These are phyloP conservation scores for Fusarium tjaetaba DNA, from an alignment of 2,329 filamentous ascomycete species.

Conservation along the genomic window DNA sequence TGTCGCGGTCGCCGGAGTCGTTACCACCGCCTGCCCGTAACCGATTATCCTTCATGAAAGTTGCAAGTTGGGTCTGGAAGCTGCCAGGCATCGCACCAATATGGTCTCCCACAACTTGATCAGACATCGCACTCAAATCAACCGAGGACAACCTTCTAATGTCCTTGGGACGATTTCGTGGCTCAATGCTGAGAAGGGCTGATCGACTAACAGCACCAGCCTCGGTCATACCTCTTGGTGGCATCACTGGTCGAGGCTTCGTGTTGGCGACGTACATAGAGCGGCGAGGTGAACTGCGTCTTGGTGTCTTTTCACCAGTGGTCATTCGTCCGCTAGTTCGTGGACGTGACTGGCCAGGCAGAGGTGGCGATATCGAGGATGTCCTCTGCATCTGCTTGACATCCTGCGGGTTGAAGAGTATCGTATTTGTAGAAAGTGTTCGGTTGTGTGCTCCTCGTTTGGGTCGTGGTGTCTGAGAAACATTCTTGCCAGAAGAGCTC, in stretches of 20 bases:
- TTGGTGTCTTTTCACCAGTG: constrained; percentile 51
- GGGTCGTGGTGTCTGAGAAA: constrained; percentile 48
- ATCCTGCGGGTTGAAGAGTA: constrained; percentile 79
- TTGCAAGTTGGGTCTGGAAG: constrained; percentile 83
- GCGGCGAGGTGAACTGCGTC: constrained; percentile 59
- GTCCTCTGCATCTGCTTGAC: constrained; percentile 50
- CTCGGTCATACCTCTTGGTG: constrained; percentile 52
- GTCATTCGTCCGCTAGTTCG: constrained; percentile 50
- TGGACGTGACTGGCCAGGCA: constrained; percentile 46
- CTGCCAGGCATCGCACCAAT: constrained; percentile 75
- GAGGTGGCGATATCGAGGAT: constrained; percentile 56
- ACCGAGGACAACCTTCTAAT: constrained; percentile 68
- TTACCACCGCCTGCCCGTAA: constrained; percentile 56
- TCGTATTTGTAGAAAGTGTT: constrained; percentile 83
- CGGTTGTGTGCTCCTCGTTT: constrained; percentile 69
- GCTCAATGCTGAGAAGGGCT: constrained; percentile 62
- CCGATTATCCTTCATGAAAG: constrained; percentile 67
- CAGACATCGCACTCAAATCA: constrained; percentile 78
- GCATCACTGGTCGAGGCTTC: constrained; percentile 66
- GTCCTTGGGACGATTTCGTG: constrained; percentile 53
- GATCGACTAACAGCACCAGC: constrained; percentile 52
- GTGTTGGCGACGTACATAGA: constrained; percentile 56
- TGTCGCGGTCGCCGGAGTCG: constrained; percentile 63
- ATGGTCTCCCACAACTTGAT: constrained; percentile 69
- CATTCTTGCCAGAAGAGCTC: constrained; percentile 44